Evolutionary conservation across 345 rosid species (phyloP), one percentile per base, ranked within the genome.

Genomic region (Combretum micranthum): DNA sequence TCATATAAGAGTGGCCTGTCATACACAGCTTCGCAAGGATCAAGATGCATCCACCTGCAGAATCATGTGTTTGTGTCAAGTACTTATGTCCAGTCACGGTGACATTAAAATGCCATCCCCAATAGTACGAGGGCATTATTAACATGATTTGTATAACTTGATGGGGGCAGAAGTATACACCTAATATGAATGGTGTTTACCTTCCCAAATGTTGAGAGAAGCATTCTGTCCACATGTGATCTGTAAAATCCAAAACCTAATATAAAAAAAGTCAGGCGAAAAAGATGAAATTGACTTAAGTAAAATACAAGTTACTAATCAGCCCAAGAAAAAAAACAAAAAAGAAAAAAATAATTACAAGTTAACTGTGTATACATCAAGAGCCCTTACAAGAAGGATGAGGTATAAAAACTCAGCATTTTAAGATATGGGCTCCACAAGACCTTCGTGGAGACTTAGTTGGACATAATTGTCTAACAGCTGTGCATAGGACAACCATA

Each of bases 161-260:
- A 1, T 11, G 9, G 39, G 5, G 39, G 7, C 39, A 32, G 9
- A 32, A 32, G 39, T 7, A 32, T 7, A 1, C 39, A 32, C 5
- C 9, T 32, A 32, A 32, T 32, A 21, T 53, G 54, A 48, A 64
- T 50, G 69, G 64, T 55, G 43, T 57, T 50, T 77, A 89, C 99
- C 99, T 89, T 68, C 79, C 84, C 63, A 89, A 72, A 17, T 64
- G 59, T 20, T 65, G 72, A 4, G 88, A 86, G 69, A 75, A 89
- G 71, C 96, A 89, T 72, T 93, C 99, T 2, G 99, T 93, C 99
- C 99, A 93, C 19, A 89, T 74, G 53, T 93, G 99, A 78, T 89
- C 97, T 43, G 75, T 89, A 62, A 93, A 86, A 84, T 83, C 96
- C 69, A 85, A 44, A 66, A 88, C 71, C 98, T 91, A 88, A 32